These are phyloP conservation scores for Tardiomyces blankii DNA, from an alignment of 1,139 yeast species.

Conservation along the genomic window DNA sequence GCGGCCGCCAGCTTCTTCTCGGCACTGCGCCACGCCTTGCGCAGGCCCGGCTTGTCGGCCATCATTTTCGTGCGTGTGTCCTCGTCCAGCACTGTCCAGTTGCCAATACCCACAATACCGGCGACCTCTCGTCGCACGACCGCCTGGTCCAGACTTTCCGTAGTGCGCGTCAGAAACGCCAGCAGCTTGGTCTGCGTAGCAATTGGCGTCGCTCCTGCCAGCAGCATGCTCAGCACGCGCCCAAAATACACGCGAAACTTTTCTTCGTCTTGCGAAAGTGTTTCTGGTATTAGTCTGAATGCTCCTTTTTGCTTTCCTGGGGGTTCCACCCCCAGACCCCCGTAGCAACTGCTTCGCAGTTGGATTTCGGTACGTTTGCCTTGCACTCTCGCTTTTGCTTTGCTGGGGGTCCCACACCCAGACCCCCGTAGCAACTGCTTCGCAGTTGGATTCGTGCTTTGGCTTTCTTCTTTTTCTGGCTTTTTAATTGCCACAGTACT, in stretches of 20 bases:
- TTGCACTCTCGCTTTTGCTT: too few species aligned
- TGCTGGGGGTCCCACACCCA: too few species aligned
- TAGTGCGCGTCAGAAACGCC: constrained; percentile 17
- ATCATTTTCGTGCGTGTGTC: constrained; percentile 12
- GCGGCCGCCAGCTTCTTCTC: constrained; percentile 13
- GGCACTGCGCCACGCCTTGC: constrained; percentile 19
- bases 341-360: too few species aligned
- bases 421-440: too few species aligned
- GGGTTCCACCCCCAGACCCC: too few species aligned
- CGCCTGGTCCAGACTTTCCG: constrained; percentile 16
- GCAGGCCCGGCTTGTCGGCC: constrained; percentile 11
- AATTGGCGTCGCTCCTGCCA: background rate
- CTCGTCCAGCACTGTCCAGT: constrained; percentile 26
- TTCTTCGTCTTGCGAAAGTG: background rate
- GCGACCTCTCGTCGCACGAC: constrained; percentile 21
- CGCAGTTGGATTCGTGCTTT: too few species aligned
- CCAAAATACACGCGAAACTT: background rate
- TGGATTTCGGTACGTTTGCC: too few species aligned
- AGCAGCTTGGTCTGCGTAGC: constrained; percentile 10
- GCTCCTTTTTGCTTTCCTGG: too few species aligned
- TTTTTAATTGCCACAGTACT: too few species aligned
- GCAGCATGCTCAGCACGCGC: background rate
- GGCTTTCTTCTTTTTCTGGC: too few species aligned
- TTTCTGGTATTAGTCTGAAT: background rate
- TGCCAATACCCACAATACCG: constrained; percentile 30